These are phyloP conservation scores for Aphanocladium album DNA, from an alignment of 2,329 filamentous ascomycete genomes.

Conservation along the genomic window DNA sequence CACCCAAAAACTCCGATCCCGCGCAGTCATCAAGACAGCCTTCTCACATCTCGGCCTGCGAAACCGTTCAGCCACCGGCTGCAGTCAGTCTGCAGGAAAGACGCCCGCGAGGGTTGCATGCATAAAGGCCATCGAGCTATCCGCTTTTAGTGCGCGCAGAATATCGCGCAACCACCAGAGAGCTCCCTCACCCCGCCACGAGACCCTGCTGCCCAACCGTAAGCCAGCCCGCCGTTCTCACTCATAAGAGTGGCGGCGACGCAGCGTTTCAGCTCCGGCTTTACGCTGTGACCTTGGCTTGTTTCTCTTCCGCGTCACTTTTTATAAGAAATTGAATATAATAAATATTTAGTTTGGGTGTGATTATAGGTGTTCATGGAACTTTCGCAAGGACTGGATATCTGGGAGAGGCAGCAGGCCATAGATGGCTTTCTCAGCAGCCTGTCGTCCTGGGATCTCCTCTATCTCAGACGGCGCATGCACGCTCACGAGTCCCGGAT, in stretches of 20 bases:
- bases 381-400: not conserved
- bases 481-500: constrained; percentile 12
- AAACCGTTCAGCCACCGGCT: not conserved
- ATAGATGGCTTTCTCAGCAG: constrained; percentile 22
- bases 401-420: constrained; percentile 8
- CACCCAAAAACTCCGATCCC: not conserved
- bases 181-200: not conserved
- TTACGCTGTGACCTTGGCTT: not conserved
- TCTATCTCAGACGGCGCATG: constrained; percentile 22
- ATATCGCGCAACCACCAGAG: constrained; percentile 7
- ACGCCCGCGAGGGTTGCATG: not conserved
- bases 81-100: not conserved
- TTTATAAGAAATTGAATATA: not conserved
- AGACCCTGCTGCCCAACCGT: constrained; percentile 6
- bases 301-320: not conserved
- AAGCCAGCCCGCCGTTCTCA: not conserved
- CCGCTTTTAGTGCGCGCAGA: not conserved
- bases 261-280: not conserved
- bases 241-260: not conserved
- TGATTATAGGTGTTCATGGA: not conserved
- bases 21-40: not conserved
- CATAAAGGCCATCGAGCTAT: not conserved
- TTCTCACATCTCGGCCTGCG: not conserved
- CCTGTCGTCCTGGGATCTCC: constrained; percentile 24
- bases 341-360: not conserved